A percentile compares a stretch with the other conserved stretches of the same genome.
Evolutionary conservation across 306 rosid genomes (phyloP).

Genomic region (Casuarina cunninghamiana): DNA sequence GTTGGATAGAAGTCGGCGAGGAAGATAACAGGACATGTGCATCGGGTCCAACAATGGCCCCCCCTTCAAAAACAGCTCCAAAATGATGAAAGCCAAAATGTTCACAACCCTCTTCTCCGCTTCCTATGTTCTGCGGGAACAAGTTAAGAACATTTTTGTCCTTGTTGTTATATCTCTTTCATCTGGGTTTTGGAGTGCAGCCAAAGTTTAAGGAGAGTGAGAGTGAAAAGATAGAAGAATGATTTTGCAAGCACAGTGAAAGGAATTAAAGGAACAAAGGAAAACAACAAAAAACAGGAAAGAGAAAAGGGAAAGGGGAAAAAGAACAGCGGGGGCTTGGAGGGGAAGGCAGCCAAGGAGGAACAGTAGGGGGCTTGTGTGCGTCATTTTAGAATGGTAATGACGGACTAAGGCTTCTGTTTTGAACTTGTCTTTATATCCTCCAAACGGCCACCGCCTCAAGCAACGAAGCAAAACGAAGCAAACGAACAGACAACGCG

Average conservation of each 20-base stretch:
- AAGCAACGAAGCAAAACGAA: too few species aligned
- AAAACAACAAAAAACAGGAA: too few species aligned
- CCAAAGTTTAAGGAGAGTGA: background rate
- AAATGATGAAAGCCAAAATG: background rate
- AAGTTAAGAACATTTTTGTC: background rate
- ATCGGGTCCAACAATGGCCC: background rate
- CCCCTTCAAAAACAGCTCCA: background rate
- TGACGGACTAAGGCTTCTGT: too few species aligned
- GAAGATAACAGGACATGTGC: constrained; percentile 19
- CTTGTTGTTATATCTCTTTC: background rate
- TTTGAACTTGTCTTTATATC: background rate
- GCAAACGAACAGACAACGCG: background rate
- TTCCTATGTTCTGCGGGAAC: background rate
- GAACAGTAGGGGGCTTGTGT: too few species aligned
- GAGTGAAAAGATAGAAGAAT: background rate
- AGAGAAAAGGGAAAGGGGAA: too few species aligned
- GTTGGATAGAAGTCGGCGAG: background rate
- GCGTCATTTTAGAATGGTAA: too few species aligned
- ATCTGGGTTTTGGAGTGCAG: background rate
- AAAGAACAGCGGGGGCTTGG: too few species aligned
- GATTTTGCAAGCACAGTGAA: too few species aligned
- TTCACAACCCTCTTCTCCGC: background rate
- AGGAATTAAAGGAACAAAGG: too few species aligned
- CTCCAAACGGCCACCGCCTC: background rate
- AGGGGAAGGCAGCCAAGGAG: too few species aligned